Percentiles rank a stretch among this genome's conserved stretches.
Evolutionary conservation across 371 early-diverging fungal genomes (phyloP).

Genomic region (Fennellomyces sp.): DNA sequence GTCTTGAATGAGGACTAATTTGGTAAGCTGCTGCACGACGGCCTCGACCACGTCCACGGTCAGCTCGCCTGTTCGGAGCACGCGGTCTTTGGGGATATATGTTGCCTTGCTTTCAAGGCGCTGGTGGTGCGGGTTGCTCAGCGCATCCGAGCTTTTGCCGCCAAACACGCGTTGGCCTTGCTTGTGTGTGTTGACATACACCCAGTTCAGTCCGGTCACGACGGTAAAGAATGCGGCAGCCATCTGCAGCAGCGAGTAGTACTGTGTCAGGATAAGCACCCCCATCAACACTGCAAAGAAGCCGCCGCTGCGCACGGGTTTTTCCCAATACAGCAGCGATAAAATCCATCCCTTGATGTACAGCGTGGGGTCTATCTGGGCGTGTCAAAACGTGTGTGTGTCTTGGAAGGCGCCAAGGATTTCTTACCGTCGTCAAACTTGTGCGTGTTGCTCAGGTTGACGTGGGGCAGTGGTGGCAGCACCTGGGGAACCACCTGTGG

Average conservation of each 20-base stretch:
- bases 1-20: constrained; percentile 56
- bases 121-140: constrained; percentile 1
- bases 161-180: constrained; percentile 8
- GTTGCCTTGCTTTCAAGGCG: constrained; percentile 35
- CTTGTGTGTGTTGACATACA: constrained; percentile 56
- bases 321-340: constrained; percentile 60
- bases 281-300: constrained; percentile 34
- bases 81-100: constrained; percentile 43
- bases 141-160: neutral
- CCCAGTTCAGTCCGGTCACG: constrained; percentile 52
- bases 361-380: constrained; percentile 12
- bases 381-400: neutral
- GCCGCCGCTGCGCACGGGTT: constrained; percentile 46
- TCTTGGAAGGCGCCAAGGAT: neutral
- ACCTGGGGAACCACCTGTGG: neutral
- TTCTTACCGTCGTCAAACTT: constrained; percentile 54
- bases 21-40: constrained; percentile 48
- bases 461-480: neutral
- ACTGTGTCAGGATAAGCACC: constrained; percentile 51
- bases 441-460: constrained; percentile 16
- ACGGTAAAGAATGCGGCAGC: constrained; percentile 51
- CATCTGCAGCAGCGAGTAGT: constrained; percentile 59
- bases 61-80: constrained; percentile 35
- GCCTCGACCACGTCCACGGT: constrained; percentile 52
- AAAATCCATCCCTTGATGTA: constrained; percentile 48